Evolutionary conservation across 106 monocot genomes (phyloP).

Genomic region (Acorus gramineus): DNA sequence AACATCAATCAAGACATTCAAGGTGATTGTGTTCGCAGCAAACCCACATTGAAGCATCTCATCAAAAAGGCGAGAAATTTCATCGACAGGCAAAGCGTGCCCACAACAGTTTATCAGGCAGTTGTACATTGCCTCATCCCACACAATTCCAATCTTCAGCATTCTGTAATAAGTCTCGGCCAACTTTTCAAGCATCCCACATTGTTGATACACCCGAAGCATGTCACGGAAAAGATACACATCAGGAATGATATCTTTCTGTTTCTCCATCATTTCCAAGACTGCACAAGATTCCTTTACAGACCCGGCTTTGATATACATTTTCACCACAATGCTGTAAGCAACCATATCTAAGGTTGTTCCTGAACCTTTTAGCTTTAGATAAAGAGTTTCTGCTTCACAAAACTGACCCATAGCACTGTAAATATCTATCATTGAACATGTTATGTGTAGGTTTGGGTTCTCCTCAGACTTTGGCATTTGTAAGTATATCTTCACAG

Average conservation of each 20-base stretch:
- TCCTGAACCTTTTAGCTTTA: conserved; percentile 44
- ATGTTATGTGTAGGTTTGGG: conserved; percentile 74
- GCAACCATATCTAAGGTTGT: conserved; percentile 67
- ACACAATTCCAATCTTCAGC: conserved; percentile 32
- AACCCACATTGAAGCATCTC: conserved; percentile 62
- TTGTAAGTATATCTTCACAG: conserved; percentile 46
- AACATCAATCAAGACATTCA: conserved; percentile 77
- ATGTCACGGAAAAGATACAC: conserved; percentile 76
- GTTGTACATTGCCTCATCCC: conserved; percentile 87
- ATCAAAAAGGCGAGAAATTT: conserved; percentile 76
- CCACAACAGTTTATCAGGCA: conserved; percentile 93
- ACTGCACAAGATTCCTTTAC: conserved; percentile 63
- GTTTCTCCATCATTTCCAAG: conserved; percentile 61
- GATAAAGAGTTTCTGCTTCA: conserved; percentile 66
- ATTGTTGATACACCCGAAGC: conserved; percentile 81
- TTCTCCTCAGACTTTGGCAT: conserved; percentile 37
- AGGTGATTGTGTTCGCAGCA: conserved; percentile 54
- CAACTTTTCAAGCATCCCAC: conserved; percentile 55
- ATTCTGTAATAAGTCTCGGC: conserved; percentile 65
- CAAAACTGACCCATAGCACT: conserved; percentile 37
- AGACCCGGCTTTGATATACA: conserved; percentile 73
- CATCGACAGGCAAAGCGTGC: conserved; percentile 75
- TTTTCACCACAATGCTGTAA: conserved; percentile 75
- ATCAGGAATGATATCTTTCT: conserved; percentile 68
- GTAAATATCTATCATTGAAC: conserved; percentile 85